phyloP scores from a whole-genome alignment of 352 stramenopile genomes.

The Phytopythium cucurbitacearum region DNA sequence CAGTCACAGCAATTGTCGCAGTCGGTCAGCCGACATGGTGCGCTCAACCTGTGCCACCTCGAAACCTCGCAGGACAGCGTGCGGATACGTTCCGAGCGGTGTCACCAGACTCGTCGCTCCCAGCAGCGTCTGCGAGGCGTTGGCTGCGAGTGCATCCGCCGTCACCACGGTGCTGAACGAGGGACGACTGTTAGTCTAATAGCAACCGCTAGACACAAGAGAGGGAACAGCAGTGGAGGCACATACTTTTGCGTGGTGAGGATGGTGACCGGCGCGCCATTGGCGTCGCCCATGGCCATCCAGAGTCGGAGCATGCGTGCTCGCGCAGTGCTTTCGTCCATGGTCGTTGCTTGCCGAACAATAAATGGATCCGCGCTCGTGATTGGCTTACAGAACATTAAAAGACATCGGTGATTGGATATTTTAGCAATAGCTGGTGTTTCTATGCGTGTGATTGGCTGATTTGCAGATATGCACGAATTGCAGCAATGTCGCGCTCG shows the following conservation, averaged over 20 bases:
- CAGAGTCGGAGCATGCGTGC: slow-evolving; percentile 60
- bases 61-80: slow-evolving; percentile 48
- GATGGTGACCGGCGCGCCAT: slow-evolving; percentile 24
- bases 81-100: slow-evolving; percentile 58
- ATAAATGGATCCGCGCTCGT: slow-evolving; percentile 1
- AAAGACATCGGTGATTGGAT: background rate
- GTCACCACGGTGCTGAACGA: slow-evolving; percentile 40
- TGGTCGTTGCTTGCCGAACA: too few relatives aligned
- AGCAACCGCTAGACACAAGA: background rate
- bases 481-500: slow-evolving; percentile 29
- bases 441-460: background rate
- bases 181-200: background rate
- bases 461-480: slow-evolving; percentile 13
- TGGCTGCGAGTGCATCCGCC: slow-evolving; percentile 32
- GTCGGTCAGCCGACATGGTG: slow-evolving; percentile 20
- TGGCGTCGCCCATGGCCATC: slow-evolving; percentile 18
- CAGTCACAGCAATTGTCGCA: slow-evolving; percentile 15
- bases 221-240: too few relatives aligned
- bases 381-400: slow-evolving; percentile 16
- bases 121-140: slow-evolving; percentile 68
- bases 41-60: slow-evolving; percentile 52
- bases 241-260: slow-evolving; percentile 48
- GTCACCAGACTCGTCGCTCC: slow-evolving; percentile 48
- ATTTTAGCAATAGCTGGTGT: too few relatives aligned
- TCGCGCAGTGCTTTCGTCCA: slow-evolving; percentile 9